Conservation (phyloP, 1,284 basidiomycete species). For the Porogramme epimiltina region DNA sequence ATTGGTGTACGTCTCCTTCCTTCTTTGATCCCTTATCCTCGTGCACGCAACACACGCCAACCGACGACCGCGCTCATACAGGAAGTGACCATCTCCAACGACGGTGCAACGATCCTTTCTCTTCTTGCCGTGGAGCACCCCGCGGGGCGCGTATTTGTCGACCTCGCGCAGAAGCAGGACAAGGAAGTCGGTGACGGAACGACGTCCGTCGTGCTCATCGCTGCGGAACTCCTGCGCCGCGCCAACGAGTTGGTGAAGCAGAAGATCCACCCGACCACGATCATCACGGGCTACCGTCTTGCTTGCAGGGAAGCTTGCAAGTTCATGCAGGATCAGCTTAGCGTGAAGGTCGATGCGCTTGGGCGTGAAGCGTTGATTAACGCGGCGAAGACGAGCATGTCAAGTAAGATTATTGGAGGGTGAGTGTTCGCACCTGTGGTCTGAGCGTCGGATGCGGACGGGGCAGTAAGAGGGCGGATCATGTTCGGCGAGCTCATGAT, state of each 20-base stretch:
- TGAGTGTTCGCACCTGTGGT: slow-evolving; percentile 45
- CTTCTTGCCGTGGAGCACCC: slow-evolving; percentile 93
- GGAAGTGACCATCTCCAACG: slow-evolving; percentile 99
- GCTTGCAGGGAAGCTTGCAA: slow-evolving; percentile 98
- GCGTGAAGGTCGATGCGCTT: slow-evolving; percentile 91
- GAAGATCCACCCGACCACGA: slow-evolving; percentile 99
- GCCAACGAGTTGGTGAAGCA: slow-evolving; percentile 99
- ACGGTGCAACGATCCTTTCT: slow-evolving; percentile 97
- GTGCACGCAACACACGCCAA: not conserved
- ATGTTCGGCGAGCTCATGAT: not conserved
- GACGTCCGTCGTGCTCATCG: slow-evolving; percentile 97
- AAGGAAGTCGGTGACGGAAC: slow-evolving; percentile 99
- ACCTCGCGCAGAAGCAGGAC: slow-evolving; percentile 98
- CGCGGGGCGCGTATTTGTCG: slow-evolving; percentile 95
- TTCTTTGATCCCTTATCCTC: not conserved
- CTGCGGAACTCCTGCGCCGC: slow-evolving; percentile 91
- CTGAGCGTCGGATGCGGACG: no score
- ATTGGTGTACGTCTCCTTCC: slow-evolving; percentile 73
- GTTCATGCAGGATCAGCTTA: slow-evolving; percentile 98
- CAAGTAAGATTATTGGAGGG: slow-evolving; percentile 98
- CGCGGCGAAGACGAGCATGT: slow-evolving; percentile 98
- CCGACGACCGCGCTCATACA: slow-evolving; percentile 30
- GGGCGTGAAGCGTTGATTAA: slow-evolving; percentile 94
- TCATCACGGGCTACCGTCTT: slow-evolving; percentile 97
- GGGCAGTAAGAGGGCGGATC: no score